Percentiles rank a stretch among this genome's conserved stretches.
phyloP scores from a whole-genome alignment of 176 grass and related monocot genomes.

The Chrysopogon serrulatus region DNA sequence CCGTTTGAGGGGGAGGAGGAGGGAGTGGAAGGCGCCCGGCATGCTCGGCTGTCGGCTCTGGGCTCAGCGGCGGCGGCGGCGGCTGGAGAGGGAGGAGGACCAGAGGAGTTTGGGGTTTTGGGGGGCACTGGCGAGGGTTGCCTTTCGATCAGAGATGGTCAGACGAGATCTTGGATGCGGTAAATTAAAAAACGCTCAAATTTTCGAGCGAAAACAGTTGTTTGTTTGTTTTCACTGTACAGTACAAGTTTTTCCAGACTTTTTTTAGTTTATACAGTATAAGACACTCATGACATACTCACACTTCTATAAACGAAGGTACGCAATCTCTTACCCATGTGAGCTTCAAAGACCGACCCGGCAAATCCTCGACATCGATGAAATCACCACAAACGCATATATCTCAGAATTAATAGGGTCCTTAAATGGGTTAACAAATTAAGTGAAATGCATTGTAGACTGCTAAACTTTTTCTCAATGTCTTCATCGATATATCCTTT shows the following conservation, averaged over 20 bases:
- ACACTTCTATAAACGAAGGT: no score
- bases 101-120: background rate
- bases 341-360: no score
- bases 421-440: no score
- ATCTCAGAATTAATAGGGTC: no score
- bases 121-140: background rate
- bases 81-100: background rate
- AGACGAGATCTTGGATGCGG: background rate
- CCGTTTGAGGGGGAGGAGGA: conserved; percentile 12
- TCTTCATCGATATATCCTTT: no score
- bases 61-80: conserved; percentile 5
- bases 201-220: background rate
- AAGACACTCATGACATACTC: no score
- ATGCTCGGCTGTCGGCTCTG: background rate
- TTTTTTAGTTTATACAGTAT: no score
- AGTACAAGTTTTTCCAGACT: background rate
- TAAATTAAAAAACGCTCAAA: background rate
- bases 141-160: background rate
- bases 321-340: no score
- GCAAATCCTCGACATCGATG: no score
- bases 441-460: no score
- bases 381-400: no score
- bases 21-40: conserved; percentile 42
- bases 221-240: background rate
- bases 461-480: no score